These are phyloP conservation scores for Gossypium rotundifolium DNA, from an alignment of 345 rosid genomes.

Conservation along the genomic window DNA sequence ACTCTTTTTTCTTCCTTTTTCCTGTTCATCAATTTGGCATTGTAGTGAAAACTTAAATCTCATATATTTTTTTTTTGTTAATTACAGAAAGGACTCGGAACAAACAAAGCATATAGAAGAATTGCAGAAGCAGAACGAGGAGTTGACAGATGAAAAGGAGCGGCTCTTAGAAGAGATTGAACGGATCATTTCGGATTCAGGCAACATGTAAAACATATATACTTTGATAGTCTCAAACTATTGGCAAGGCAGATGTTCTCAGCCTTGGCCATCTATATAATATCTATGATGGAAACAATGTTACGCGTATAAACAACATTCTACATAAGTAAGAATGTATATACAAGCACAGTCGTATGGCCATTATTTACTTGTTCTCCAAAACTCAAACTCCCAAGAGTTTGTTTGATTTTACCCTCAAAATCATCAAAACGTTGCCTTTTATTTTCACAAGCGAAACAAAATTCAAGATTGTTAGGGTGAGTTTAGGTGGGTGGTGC, in stretches of 20 bases:
- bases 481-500: too few species aligned
- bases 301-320: background rate
- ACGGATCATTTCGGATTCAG: slow-evolving; percentile 40
- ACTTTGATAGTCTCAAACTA: background rate
- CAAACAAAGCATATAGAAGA: slow-evolving; percentile 75
- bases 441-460: too few species aligned
- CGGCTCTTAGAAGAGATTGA: slow-evolving; percentile 65
- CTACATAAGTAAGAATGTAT: background rate
- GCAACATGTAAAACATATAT: slow-evolving; percentile 23
- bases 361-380: background rate
- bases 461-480: too few species aligned
- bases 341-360: background rate
- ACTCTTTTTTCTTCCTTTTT: too few species aligned
- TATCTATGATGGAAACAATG: background rate
- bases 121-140: slow-evolving; percentile 60
- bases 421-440: too few species aligned
- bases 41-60: too few species aligned
- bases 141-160: slow-evolving; percentile 48
- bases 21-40: too few species aligned
- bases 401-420: too few species aligned
- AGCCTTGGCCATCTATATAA: background rate
- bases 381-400: background rate
- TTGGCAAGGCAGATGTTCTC: background rate
- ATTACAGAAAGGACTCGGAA: slow-evolving; percentile 64
- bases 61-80: background rate